These are phyloP conservation scores for Saturnispora saitoi DNA, from an alignment of 805 yeast species.

Conservation along the genomic window DNA sequence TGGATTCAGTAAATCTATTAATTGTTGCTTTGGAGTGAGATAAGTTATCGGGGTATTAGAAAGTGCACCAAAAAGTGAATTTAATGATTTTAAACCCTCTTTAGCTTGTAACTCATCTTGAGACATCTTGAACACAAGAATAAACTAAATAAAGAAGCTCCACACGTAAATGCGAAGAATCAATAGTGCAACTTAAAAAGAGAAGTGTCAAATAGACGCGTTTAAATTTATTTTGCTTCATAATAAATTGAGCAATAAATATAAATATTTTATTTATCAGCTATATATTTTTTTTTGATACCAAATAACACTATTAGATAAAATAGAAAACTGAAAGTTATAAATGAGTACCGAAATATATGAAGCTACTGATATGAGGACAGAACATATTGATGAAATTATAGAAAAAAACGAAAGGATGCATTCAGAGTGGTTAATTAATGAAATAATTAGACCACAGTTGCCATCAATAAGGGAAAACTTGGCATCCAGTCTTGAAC, in stretches of 20 bases:
- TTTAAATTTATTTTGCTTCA: too few species aligned
- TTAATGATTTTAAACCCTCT: not conserved
- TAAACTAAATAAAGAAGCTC: too few species aligned
- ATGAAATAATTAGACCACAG: conserved; percentile 39
- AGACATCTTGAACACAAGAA: not conserved
- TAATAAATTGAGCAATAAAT: too few species aligned
- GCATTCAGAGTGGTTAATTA: conserved; percentile 41
- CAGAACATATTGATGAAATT: conserved; percentile 5
- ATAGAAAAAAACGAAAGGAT: conserved; percentile 12
- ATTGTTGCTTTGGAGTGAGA: not conserved
- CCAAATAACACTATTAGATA: too few species aligned
- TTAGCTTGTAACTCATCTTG: not conserved
- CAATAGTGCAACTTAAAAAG: too few species aligned
- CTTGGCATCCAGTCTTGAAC: conserved; percentile 32
- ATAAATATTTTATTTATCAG: too few species aligned
- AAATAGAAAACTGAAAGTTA: not conserved
- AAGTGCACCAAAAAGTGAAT: not conserved
- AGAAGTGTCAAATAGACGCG: too few species aligned
- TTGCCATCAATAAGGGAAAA: conserved; percentile 39
- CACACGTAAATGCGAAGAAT: too few species aligned
- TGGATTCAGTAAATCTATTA: not conserved
- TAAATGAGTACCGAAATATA: conserved; percentile 23
- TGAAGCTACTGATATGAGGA: conserved; percentile 8
- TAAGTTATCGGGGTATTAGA: not conserved
- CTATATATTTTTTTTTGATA: too few species aligned